Conservation (phyloP, 306 rosid genomes). For the Medicago lupulina region DNA sequence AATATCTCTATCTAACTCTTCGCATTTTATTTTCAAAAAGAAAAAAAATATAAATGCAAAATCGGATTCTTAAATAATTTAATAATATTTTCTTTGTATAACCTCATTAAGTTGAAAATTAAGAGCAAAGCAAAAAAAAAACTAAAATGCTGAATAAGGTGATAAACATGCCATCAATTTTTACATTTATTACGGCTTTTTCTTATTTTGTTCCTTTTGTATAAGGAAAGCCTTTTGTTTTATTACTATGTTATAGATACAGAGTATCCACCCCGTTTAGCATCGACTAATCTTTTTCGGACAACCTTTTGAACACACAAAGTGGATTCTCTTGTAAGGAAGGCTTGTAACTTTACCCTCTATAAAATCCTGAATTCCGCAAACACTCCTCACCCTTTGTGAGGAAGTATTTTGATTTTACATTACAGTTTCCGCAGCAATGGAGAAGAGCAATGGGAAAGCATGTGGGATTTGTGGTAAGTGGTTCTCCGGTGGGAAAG, state of each 20-base stretch:
- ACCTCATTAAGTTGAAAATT: background rate
- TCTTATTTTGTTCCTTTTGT: slow-evolving; percentile 48
- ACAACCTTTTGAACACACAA: background rate
- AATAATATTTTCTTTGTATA: background rate
- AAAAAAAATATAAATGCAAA: background rate
- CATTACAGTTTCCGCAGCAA: slow-evolving; percentile 23
- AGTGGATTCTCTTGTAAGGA: slow-evolving; percentile 18
- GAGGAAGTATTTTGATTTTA: background rate
- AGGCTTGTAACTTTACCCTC: slow-evolving; percentile 45
- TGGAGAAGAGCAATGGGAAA: slow-evolving; percentile 47
- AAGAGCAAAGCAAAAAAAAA: background rate
- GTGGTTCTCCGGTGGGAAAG: slow-evolving; percentile 59
- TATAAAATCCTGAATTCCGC: slow-evolving; percentile 17
- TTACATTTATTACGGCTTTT: slow-evolving; percentile 37
- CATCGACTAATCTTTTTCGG: background rate
- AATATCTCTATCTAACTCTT: background rate
- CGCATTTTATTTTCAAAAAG: background rate
- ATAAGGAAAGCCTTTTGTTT: slow-evolving; percentile 29
- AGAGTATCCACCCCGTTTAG: background rate
- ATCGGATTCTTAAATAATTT: background rate
- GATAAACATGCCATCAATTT: background rate
- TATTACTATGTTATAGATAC: background rate
- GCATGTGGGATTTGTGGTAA: slow-evolving; percentile 58
- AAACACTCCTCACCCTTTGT: slow-evolving; percentile 16
- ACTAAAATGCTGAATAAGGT: background rate